Percentiles rank a stretch among this genome's conserved stretches.
Evolutionary conservation across 148 eudicot species (phyloP).

Genomic region (Amaranthus palmeri): DNA sequence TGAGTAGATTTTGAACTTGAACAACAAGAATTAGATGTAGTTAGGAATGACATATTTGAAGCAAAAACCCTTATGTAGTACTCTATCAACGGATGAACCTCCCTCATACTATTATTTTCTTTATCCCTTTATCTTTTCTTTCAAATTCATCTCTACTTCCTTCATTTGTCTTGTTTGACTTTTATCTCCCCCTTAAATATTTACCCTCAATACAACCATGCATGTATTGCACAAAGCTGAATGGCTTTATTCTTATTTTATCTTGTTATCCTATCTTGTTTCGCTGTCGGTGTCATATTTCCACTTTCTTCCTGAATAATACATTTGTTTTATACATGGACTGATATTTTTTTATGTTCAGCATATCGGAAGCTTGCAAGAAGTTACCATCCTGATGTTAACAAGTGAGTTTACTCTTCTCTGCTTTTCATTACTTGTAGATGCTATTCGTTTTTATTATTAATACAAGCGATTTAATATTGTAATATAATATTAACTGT

Average conservation of each 20-base stretch:
- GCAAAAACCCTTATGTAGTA: background rate
- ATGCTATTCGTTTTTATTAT: background rate
- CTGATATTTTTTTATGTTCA: slow-evolving; percentile 30
- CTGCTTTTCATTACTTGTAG: background rate
- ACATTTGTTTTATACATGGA: background rate
- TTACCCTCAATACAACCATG: too few relatives aligned
- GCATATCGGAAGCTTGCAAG: slow-evolving; percentile 98
- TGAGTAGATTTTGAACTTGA: background rate
- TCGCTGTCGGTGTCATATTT: background rate
- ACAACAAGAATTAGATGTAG: background rate
- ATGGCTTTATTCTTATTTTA: background rate
- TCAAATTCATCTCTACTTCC: too few relatives aligned
- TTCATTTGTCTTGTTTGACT: too few relatives aligned
- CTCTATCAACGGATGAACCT: too few relatives aligned
- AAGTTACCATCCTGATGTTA: slow-evolving; percentile 95
- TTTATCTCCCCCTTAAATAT: too few relatives aligned
- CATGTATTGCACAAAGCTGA: background rate
- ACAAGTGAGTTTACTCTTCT: slow-evolving; percentile 57
- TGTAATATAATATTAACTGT: background rate
- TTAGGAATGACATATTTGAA: background rate
- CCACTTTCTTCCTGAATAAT: background rate
- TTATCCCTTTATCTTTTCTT: too few relatives aligned
- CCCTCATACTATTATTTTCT: too few relatives aligned
- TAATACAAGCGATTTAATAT: background rate
- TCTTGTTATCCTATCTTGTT: background rate